phyloP scores from a whole-genome alignment of 1,284 basidiomycete species.

The Prillingera fragicola region DNA sequence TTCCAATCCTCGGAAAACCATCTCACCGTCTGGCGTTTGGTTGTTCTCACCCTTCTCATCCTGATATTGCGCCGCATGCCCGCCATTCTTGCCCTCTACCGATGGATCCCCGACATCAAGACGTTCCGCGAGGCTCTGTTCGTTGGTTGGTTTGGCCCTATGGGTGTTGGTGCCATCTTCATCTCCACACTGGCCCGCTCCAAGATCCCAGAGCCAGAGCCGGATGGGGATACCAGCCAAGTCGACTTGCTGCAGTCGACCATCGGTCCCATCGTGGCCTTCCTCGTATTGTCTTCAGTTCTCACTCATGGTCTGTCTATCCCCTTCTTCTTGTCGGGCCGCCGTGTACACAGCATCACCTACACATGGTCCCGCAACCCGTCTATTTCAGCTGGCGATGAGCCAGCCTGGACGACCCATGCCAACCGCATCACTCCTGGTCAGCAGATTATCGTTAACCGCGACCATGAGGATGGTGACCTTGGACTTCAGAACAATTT shows the following conservation, averaged over 20 bases:
- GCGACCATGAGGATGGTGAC: conserved; percentile 54
- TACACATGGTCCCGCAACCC: conserved; percentile 74
- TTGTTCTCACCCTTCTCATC: conserved; percentile 72
- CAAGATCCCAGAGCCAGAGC: conserved; percentile 57
- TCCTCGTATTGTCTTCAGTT: conserved; percentile 84
- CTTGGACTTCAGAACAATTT: conserved; percentile 21
- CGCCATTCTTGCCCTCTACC: conserved; percentile 71
- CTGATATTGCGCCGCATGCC: conserved; percentile 78
- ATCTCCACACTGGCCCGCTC: conserved; percentile 78
- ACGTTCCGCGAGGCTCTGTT: conserved; percentile 77
- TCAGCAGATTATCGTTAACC: conserved; percentile 74
- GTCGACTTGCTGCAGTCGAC: conserved; percentile 62
- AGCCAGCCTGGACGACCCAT: conserved; percentile 70
- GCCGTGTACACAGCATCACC: conserved; percentile 80
- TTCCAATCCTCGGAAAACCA: conserved; percentile 66
- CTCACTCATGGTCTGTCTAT: conserved; percentile 84
- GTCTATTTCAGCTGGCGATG: conserved; percentile 50
- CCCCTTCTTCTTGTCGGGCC: conserved; percentile 82
- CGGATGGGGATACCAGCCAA: conserved; percentile 54
- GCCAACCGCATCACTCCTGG: conserved; percentile 61
- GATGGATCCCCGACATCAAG: conserved; percentile 88
- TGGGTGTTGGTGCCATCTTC: conserved; percentile 82
- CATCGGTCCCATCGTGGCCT: conserved; percentile 84
- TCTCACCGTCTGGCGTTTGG: conserved; percentile 71
- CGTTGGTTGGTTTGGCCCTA: conserved; percentile 79